Percentiles rank a stretch among this genome's conserved stretches.
These are phyloP conservation scores for Ascochyta lentis DNA, from an alignment of 2,329 filamentous ascomycete species.

Conservation along the genomic window DNA sequence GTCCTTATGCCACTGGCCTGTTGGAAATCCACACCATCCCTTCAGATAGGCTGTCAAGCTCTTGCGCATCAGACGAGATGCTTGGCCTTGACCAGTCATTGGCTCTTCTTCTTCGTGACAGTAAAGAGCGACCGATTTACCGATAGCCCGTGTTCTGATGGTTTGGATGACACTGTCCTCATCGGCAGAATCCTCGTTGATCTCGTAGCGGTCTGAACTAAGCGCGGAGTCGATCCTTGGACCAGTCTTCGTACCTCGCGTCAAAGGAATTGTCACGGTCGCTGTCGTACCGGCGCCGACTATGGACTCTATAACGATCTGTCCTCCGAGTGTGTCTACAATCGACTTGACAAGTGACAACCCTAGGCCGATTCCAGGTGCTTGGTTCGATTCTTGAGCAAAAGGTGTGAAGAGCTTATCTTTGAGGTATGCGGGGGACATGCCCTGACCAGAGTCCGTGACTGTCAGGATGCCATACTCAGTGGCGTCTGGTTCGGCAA, in stretches of 20 bases:
- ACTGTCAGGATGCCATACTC: slow-evolving; percentile 35
- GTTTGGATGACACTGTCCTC: background rate
- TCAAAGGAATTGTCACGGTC: slow-evolving; percentile 8
- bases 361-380: slow-evolving; percentile 29
- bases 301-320: slow-evolving; percentile 22
- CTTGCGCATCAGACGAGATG: slow-evolving; percentile 7
- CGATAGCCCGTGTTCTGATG: background rate
- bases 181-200: background rate
- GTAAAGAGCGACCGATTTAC: slow-evolving; percentile 1
- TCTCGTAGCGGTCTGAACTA: background rate
- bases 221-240: background rate
- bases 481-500: slow-evolving; percentile 50
- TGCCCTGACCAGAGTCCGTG: slow-evolving; percentile 31
- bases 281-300: slow-evolving; percentile 10
- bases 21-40: slow-evolving; percentile 25
- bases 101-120: background rate
- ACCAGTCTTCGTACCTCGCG: slow-evolving; percentile 6
- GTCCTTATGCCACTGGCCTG: background rate
- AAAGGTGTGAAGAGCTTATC: slow-evolving; percentile 29
- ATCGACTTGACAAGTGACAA: slow-evolving; percentile 29
- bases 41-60: slow-evolving; percentile 20
- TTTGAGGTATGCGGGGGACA: slow-evolving; percentile 27
- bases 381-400: slow-evolving; percentile 28
- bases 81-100: background rate
- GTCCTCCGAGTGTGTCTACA: slow-evolving; percentile 22